Base-by-base conservation (phyloP, 805 yeast genomes). In the Saccharomycopsis fodiens region DNA sequence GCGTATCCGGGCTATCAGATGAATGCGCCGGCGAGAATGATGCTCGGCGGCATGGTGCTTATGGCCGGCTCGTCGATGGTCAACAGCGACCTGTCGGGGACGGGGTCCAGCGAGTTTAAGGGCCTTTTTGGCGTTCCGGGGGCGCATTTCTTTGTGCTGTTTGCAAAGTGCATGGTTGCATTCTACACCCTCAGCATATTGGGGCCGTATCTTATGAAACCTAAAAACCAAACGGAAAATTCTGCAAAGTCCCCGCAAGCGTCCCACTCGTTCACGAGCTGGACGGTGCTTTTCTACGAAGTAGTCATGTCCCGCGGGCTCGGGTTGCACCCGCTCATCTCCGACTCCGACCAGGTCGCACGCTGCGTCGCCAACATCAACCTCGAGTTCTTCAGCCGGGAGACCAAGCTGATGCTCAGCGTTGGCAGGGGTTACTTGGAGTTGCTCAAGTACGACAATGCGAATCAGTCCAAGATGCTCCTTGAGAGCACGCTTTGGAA, bases 11-110 rank as follows among this genome's bases (percentile, higher is more conserved):
- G 37, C 15, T 35, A 45, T 25, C 30, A 20, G 5, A 44, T 48
- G 51, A 16, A 43, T 27, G 20, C 41, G 34, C 51, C 51, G 30
- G 39, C 44, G 45, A 37, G 48, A 21, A 20, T 48, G 37, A 44
- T 44, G 10, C 21, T 45, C 30, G 48, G 51, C 3, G 41, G 45
- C 13, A 36, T 48, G 46, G 35, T 39, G 12, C 41, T 38, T 2
- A 27, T 48, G 43, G 45, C 45, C 16, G 51, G 48, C 3, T 16
- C 17, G 27, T 34, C 35, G n/a, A 21, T 47, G n/a, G 31, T 48
- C 17, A 19, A 19, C 1, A 19, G 30, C 19, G 39, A 44, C 19
- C 12, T 29, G 32, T 25, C 23, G 15, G 35, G 35, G n/a, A 10
- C 10, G 6, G 29, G 10, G 10, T 16, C 29, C 13, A 35, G 43